Evolutionary conservation across 441 rosid genomes (phyloP).

Genomic region (Capsella rubella): DNA sequence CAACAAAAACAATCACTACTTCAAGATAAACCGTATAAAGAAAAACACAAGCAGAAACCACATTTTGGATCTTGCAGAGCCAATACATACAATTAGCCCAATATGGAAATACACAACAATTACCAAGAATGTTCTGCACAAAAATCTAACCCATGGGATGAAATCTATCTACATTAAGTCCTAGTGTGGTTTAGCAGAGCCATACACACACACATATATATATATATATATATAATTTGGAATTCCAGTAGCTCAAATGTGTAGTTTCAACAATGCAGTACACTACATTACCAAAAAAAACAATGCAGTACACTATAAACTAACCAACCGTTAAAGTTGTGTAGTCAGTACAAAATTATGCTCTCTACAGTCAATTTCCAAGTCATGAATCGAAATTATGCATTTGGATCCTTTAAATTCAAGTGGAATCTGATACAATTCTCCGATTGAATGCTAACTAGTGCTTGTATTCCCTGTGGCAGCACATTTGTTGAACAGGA

Average conservation of each 20-base stretch:
- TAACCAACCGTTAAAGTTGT: not conserved
- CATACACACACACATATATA: not conserved
- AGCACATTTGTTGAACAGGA: not conserved
- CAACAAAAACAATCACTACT: not conserved
- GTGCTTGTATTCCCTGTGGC: not conserved
- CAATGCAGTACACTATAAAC: not conserved
- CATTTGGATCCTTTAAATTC: constrained; percentile 1
- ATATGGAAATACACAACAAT: not conserved
- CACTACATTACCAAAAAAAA: not conserved
- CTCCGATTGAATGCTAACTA: not conserved
- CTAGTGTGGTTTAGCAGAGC: not conserved
- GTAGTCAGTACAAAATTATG: not conserved
- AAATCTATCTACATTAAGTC: not conserved
- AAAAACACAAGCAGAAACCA: constrained; percentile 6
- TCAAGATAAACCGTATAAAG: not conserved
- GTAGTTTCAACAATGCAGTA: not conserved
- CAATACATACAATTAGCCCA: not conserved
- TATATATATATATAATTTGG: not conserved
- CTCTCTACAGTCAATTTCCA: constrained; percentile 4
- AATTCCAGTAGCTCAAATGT: not conserved
- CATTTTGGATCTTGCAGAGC: constrained; percentile 23
- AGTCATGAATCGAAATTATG: constrained; percentile 4
- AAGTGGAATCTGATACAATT: not conserved
- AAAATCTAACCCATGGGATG: not conserved
- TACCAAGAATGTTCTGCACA: not conserved